Percentiles rank a stretch among this genome's conserved stretches.
phyloP scores from a whole-genome alignment of 441 rosid genomes.

The Breynia disticha region DNA sequence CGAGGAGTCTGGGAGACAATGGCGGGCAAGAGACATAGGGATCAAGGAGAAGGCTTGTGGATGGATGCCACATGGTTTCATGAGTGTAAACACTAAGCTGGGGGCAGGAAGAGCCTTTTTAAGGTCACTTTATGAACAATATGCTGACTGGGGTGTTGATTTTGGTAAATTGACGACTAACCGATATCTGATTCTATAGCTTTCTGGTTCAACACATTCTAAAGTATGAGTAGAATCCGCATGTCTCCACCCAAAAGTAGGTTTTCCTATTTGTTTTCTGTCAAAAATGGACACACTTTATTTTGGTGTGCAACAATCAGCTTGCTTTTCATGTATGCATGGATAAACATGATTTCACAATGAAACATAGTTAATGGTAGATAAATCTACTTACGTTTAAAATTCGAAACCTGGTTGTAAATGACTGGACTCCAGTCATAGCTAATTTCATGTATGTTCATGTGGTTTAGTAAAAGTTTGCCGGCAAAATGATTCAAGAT shows the following conservation, averaged over 20 bases:
- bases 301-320: neutral
- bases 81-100: slow-evolving; percentile 61
- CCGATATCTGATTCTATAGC: slow-evolving; percentile 3
- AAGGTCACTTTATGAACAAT: slow-evolving; percentile 69
- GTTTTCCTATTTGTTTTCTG: neutral
- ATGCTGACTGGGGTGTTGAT: slow-evolving; percentile 91
- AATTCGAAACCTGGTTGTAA: neutral
- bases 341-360: neutral
- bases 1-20: slow-evolving; percentile 44
- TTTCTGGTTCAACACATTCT: neutral
- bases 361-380: too few relatives aligned
- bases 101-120: slow-evolving; percentile 88
- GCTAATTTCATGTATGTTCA: neutral
- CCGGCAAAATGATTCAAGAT: too few relatives aligned
- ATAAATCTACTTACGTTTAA: too few relatives aligned
- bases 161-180: slow-evolving; percentile 48
- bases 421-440: neutral
- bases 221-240: neutral
- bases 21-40: slow-evolving; percentile 79
- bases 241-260: neutral
- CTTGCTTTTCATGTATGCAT: slow-evolving; percentile 6
- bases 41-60: slow-evolving; percentile 72
- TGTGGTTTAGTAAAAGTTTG: too few relatives aligned
- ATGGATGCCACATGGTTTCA: slow-evolving; percentile 87
- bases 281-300: slow-evolving; percentile 1